Evolutionary conservation across 371 early-diverging fungal genomes (phyloP).

Genomic region (Mucor ambiguus): DNA sequence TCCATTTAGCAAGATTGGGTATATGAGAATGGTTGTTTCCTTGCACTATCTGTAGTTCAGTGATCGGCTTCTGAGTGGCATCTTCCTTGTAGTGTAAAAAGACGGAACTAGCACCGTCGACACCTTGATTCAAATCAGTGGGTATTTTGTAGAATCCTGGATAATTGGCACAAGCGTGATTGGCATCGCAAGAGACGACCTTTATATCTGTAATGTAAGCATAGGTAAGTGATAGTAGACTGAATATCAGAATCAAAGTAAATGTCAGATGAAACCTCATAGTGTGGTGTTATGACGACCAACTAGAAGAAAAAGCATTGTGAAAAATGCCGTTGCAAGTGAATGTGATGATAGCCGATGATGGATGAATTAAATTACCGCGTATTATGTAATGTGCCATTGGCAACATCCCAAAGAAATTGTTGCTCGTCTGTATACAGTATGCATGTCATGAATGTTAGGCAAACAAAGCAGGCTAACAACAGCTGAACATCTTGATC

Average conservation of each 20-base stretch:
- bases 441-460: not conserved
- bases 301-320: not conserved
- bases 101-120: conserved; percentile 36
- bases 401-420: not conserved
- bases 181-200: conserved; percentile 27
- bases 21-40: conserved; percentile 12
- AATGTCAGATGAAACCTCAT: not conserved
- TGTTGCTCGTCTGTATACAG: not conserved
- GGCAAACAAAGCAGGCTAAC: not conserved
- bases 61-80: conserved; percentile 25
- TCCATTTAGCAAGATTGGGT: conserved; percentile 20
- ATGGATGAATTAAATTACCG: not conserved
- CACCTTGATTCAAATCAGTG: conserved; percentile 45
- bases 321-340: no score
- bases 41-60: conserved; percentile 22
- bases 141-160: conserved; percentile 49
- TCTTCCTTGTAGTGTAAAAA: conserved; percentile 50
- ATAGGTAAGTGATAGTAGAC: not conserved
- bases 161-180: conserved; percentile 32
- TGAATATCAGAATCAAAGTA: not conserved
- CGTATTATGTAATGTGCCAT: not conserved
- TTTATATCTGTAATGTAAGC: conserved; percentile 40
- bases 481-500: not conserved
- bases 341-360: not conserved
- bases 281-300: not conserved